phyloP scores from a whole-genome alignment of 768 basidiomycete genomes.

The Nidula microcarpa region DNA sequence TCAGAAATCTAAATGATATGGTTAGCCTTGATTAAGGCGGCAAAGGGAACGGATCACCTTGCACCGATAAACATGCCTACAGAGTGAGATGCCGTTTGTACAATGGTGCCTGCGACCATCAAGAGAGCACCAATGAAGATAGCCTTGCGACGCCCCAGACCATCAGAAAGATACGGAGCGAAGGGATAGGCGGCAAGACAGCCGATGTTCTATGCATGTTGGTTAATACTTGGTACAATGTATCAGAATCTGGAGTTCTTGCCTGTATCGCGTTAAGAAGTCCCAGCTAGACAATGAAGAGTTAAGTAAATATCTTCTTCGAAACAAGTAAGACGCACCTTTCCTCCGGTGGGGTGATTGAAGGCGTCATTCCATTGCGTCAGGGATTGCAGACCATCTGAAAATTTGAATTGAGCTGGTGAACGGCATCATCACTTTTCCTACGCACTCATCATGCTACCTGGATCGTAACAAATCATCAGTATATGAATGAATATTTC shows the following conservation, averaged over 20 bases:
- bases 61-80: slow-evolving; percentile 69
- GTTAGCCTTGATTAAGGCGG: background rate
- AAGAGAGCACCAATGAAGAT: slow-evolving; percentile 56
- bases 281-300: slow-evolving; percentile 30
- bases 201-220: slow-evolving; percentile 49
- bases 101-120: slow-evolving; percentile 53
- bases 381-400: slow-evolving; percentile 56
- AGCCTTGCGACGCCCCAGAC: slow-evolving; percentile 55
- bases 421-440: too few relatives aligned
- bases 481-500: too few relatives aligned
- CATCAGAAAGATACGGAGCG: slow-evolving; percentile 59
- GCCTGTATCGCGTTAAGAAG: slow-evolving; percentile 64
- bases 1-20: slow-evolving; percentile 38
- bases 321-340: slow-evolving; percentile 9
- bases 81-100: slow-evolving; percentile 58
- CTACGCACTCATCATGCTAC: slow-evolving; percentile 54
- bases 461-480: slow-evolving; percentile 11
- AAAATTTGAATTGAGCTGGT: background rate
- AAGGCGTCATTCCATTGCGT: slow-evolving; percentile 54
- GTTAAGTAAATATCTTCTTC: background rate
- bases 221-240: background rate
- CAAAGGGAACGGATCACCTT: slow-evolving; percentile 30
- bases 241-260: slow-evolving; percentile 3
- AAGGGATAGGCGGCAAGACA: slow-evolving; percentile 56
- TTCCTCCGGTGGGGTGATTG: slow-evolving; percentile 42